phyloP scores from a whole-genome alignment of 768 basidiomycete species.

The Calocera viscosa region DNA sequence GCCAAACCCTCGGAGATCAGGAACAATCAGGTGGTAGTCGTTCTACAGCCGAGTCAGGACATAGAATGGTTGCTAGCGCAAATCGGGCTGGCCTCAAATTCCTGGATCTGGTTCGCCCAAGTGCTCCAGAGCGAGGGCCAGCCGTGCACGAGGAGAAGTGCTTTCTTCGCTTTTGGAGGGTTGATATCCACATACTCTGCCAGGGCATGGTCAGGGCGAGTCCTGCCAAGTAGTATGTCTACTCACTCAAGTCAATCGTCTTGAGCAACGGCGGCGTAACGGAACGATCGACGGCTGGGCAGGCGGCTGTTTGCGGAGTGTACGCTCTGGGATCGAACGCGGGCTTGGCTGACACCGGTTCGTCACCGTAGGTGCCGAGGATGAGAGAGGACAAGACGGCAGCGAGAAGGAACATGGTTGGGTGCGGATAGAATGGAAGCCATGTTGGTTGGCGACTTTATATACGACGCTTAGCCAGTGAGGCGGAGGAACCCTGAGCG shows the following conservation, averaged over 20 bases:
- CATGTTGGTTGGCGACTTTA: neutral
- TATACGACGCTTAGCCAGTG: neutral
- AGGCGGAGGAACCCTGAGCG: neutral
- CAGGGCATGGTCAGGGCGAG: neutral
- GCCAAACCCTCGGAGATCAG: conserved; percentile 60
- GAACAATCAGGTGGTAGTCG: conserved; percentile 49
- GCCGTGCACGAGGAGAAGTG: conserved; percentile 60
- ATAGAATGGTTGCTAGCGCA: neutral
- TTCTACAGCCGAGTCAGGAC: conserved; percentile 26
- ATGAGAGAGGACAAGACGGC: neutral
- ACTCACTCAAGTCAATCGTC: conserved; percentile 10
- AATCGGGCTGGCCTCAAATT: conserved; percentile 39
- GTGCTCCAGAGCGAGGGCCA: conserved; percentile 70
- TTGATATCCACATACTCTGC: conserved; percentile 57
- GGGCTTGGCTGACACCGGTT: neutral
- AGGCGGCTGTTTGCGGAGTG: neutral
- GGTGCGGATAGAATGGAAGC: neutral
- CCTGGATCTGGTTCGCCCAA: conserved; percentile 59
- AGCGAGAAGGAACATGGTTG: neutral
- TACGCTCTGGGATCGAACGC: neutral
- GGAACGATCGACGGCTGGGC: conserved; percentile 1
- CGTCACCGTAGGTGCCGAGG: neutral
- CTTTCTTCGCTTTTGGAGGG: conserved; percentile 33
- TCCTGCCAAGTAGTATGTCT: neutral
- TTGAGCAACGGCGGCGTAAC: conserved; percentile 9